Percentiles rank a stretch among this genome's conserved stretches.
Conservation (phyloP, 331 rosid species). For the Saraca asoca region DNA sequence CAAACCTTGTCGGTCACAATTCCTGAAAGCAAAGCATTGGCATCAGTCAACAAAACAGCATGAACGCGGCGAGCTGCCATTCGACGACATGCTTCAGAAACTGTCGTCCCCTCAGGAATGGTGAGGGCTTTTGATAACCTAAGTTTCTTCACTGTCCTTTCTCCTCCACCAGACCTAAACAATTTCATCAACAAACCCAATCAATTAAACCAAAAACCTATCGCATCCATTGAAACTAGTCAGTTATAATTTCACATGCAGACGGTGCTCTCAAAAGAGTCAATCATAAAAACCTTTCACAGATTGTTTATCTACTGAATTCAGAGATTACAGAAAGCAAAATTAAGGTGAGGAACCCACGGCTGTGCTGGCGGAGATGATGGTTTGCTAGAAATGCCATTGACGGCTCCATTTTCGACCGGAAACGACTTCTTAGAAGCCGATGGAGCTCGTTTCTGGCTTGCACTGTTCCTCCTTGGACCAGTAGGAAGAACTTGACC, state of each 20-base stretch:
- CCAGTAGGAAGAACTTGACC: constrained; percentile 39
- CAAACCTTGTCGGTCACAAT: constrained; percentile 89
- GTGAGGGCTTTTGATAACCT: constrained; percentile 86
- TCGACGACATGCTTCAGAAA: constrained; percentile 84
- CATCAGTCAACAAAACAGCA: constrained; percentile 81
- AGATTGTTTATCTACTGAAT: too few species aligned
- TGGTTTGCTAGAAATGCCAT: constrained; percentile 51
- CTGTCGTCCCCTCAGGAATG: constrained; percentile 83
- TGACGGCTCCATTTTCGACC: constrained; percentile 46
- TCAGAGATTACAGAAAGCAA: not conserved
- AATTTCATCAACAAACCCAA: constrained; percentile 11
- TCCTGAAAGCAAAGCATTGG: constrained; percentile 91
- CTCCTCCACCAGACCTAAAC: constrained; percentile 62
- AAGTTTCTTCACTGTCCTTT: constrained; percentile 94
- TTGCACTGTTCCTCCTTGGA: constrained; percentile 50
- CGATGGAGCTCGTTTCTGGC: constrained; percentile 54
- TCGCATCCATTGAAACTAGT: too few species aligned
- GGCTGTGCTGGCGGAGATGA: constrained; percentile 60
- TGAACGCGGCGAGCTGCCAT: constrained; percentile 97
- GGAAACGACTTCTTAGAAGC: constrained; percentile 47
- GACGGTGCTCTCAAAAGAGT: too few species aligned
- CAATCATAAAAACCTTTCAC: not conserved
- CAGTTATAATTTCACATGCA: too few species aligned
- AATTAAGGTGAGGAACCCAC: constrained; percentile 32
- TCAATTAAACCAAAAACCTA: not conserved